Percentiles rank a stretch among this genome's conserved stretches.
phyloP scores from a whole-genome alignment of 2,329 filamentous ascomycete species.

The Lizonia empirigonia region DNA sequence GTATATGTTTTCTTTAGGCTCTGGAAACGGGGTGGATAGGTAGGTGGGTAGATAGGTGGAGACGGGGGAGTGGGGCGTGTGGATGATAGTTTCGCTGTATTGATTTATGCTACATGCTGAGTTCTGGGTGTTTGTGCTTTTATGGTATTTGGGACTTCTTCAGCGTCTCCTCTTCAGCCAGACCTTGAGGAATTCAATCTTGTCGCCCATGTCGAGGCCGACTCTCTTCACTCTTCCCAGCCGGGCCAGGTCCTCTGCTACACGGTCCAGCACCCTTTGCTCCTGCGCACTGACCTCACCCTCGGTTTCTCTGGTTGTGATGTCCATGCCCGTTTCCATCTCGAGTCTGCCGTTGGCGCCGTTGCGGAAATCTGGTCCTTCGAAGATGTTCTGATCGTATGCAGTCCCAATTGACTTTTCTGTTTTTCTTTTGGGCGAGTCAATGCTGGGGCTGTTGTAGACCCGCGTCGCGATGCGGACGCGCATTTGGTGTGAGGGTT shows the following conservation, averaged over 20 bases:
- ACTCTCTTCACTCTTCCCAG: conserved; percentile 88
- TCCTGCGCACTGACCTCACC: conserved; percentile 55
- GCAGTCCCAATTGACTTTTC: conserved; percentile 28
- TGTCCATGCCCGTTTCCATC: conserved; percentile 24
- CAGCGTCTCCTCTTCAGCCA: conserved; percentile 58
- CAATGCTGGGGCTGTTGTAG: conserved; percentile 42
- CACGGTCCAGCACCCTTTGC: conserved; percentile 72
- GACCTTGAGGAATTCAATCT: conserved; percentile 77
- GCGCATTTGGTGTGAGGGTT: conserved; percentile 85
- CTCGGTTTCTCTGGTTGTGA: conserved; percentile 14
- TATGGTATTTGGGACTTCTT: neutral
- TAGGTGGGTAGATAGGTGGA: too few relatives aligned
- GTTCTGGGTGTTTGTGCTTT: too few relatives aligned
- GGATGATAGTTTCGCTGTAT: too few relatives aligned
- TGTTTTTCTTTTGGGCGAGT: conserved; percentile 20
- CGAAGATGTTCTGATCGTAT: conserved; percentile 43
- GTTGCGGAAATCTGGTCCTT: conserved; percentile 34
- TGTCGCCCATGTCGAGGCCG: conserved; percentile 80
- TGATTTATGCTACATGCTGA: too few relatives aligned
- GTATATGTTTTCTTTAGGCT: neutral
- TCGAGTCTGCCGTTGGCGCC: conserved; percentile 14
- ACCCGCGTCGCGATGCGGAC: conserved; percentile 86
- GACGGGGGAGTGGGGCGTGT: too few relatives aligned
- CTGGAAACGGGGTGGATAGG: neutral
- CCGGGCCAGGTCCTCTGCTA: conserved; percentile 85